A percentile compares a stretch with the other conserved stretches of the same genome.
These are phyloP conservation scores for Pulveroboletus sp. DNA, from an alignment of 1,284 basidiomycete species.

Conservation along the genomic window DNA sequence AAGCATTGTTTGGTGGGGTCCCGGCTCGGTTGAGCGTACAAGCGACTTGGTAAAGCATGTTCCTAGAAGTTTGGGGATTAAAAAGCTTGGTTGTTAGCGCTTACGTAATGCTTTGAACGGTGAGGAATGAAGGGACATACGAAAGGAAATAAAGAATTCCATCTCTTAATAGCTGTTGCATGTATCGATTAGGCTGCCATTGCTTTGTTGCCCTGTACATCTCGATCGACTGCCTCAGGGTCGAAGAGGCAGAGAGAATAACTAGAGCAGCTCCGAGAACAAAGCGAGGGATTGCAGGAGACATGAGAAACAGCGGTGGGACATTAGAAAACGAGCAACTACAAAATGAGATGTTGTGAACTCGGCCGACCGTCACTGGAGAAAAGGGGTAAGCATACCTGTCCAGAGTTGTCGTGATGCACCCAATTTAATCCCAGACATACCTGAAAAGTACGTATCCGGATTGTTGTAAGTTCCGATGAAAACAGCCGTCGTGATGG, in stretches of 20 bases:
- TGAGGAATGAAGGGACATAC: background rate
- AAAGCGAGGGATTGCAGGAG: background rate
- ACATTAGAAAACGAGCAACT: background rate
- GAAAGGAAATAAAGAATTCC: conserved; percentile 3
- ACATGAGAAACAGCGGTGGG: background rate
- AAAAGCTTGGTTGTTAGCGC: background rate
- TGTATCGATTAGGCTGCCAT: background rate
- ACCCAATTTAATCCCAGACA: background rate
- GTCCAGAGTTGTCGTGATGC: too few species aligned
- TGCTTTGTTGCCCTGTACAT: background rate
- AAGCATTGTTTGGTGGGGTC: background rate
- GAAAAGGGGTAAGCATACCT: background rate
- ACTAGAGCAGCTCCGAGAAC: background rate
- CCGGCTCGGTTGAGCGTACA: background rate
- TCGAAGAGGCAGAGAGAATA: background rate
- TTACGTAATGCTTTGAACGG: too few species aligned
- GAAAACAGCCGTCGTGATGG: background rate
- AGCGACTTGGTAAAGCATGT: background rate
- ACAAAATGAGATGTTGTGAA: too few species aligned
- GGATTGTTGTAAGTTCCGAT: background rate
- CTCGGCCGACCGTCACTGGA: too few species aligned
- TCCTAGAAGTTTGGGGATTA: background rate
- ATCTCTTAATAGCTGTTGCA: background rate
- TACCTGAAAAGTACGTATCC: background rate
- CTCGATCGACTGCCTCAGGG: background rate